A percentile compares a stretch with the other conserved stretches of the same genome.
These are phyloP conservation scores for Neonectria punicea DNA, from an alignment of 2,329 filamentous ascomycete genomes.

Conservation along the genomic window DNA sequence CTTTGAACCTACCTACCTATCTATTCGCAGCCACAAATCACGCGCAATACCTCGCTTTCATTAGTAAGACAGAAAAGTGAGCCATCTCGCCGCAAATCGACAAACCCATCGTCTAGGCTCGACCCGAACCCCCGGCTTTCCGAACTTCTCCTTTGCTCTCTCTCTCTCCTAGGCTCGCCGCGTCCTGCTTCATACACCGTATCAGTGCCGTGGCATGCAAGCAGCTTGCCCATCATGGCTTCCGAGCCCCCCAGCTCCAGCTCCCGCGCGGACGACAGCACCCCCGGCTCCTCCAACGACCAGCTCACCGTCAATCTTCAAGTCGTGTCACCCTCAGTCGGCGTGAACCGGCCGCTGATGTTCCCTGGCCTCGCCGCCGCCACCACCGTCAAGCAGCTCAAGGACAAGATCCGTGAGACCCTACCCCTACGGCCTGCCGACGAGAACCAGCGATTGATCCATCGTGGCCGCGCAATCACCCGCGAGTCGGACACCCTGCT, in stretches of 20 bases:
- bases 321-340: constrained; percentile 68
- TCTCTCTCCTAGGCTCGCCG: constrained; percentile 6
- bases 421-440: constrained; percentile 62
- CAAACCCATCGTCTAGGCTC: constrained; percentile 1
- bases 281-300: constrained; percentile 39
- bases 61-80: constrained; percentile 17
- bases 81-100: constrained; percentile 24
- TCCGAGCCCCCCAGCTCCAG: constrained; percentile 47
- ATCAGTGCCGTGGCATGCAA: constrained; percentile 42
- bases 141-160: constrained; percentile 6
- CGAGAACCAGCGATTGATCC: constrained; percentile 68
- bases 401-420: constrained; percentile 65
- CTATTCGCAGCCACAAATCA: background rate
- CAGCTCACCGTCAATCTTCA: constrained; percentile 63
- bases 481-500: constrained; percentile 66
- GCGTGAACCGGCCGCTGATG: constrained; percentile 60
- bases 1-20: constrained; percentile 3
- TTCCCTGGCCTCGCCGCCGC: constrained; percentile 60
- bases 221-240: constrained; percentile 51
- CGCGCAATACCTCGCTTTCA: background rate
- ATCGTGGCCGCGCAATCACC: constrained; percentile 66
- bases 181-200: constrained; percentile 18
- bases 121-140: background rate
- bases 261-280: constrained; percentile 37
- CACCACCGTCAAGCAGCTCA: constrained; percentile 67